phyloP scores from a whole-genome alignment of 2,329 filamentous ascomycete species.

The Beauveria bassiana region DNA sequence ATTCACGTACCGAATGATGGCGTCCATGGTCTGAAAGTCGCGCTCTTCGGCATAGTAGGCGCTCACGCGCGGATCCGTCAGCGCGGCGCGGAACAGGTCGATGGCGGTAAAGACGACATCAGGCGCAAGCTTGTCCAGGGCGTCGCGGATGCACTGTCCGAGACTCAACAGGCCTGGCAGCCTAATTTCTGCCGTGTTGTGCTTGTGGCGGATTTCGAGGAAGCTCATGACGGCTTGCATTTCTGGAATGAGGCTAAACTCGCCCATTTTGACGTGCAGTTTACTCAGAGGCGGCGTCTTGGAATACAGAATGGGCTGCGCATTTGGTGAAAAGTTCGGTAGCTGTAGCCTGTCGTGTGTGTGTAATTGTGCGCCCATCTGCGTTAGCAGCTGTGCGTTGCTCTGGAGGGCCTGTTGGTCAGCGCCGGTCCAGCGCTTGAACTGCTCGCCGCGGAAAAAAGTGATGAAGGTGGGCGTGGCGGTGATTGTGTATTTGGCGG shows the following conservation, averaged over 20 bases:
- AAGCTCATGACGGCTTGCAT: constrained; percentile 63
- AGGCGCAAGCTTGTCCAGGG: constrained; percentile 46
- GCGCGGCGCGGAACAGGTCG: constrained; percentile 74
- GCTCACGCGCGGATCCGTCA: constrained; percentile 71
- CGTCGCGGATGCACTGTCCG: constrained; percentile 50
- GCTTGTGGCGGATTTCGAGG: constrained; percentile 51
- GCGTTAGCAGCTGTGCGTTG: constrained; percentile 65
- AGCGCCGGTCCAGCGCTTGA: constrained; percentile 75
- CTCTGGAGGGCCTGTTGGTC: constrained; percentile 59
- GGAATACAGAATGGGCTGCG: constrained; percentile 62
- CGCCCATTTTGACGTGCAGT: constrained; percentile 69
- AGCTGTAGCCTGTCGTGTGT: constrained; percentile 65
- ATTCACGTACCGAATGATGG: constrained; percentile 54
- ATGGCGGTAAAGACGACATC: constrained; percentile 71
- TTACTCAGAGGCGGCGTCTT: constrained; percentile 81
- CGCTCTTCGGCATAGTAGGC: constrained; percentile 76
- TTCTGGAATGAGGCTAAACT: constrained; percentile 41
- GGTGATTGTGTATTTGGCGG: constrained; percentile 56
- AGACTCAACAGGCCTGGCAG: constrained; percentile 65
- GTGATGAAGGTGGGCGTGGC: constrained; percentile 87
- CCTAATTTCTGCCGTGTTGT: constrained; percentile 49
- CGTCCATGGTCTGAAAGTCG: constrained; percentile 52
- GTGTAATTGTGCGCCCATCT: constrained; percentile 69
- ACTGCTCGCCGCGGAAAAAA: constrained; percentile 66
- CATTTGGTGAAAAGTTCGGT: constrained; percentile 58